These are phyloP conservation scores for Geotrichum histeridarum DNA, from an alignment of 1,139 yeast species.

Conservation along the genomic window DNA sequence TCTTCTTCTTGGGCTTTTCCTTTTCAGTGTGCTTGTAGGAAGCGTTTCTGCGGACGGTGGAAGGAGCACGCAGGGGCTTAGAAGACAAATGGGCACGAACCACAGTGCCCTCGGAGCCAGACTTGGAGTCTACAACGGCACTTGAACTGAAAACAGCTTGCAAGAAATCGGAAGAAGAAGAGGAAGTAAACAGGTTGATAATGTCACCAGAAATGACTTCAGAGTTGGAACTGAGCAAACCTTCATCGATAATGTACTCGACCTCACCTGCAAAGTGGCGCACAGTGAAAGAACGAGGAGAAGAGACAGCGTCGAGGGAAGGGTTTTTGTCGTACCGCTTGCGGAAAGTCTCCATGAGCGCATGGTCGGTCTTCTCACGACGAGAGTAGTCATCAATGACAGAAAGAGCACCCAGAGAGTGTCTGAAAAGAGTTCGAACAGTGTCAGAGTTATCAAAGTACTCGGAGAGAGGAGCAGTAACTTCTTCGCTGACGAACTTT, in stretches of 20 bases:
- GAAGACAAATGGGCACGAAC: conserved; percentile 40
- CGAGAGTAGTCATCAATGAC: conserved; percentile 41
- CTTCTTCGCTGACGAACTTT: conserved; percentile 40
- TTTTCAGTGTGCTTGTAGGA: conserved; percentile 7
- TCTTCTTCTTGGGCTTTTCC: conserved; percentile 19
- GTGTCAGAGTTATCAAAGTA: conserved; percentile 42
- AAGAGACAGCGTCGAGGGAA: conserved; percentile 31
- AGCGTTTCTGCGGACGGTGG: conserved; percentile 29
- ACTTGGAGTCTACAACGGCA: conserved; percentile 39
- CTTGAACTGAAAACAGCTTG: conserved; percentile 36
- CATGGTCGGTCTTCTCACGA: conserved; percentile 35
- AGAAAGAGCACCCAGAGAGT: conserved; percentile 37
- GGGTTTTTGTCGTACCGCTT: conserved; percentile 37
- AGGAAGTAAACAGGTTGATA: conserved; percentile 39
- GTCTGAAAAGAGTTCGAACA: conserved; percentile 37
- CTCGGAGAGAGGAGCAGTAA: conserved; percentile 37
- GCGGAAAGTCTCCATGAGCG: conserved; percentile 34
- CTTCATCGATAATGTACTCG: conserved; percentile 35
- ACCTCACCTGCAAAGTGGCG: conserved; percentile 43
- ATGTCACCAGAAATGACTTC: conserved; percentile 42
- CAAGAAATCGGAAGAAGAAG: conserved; percentile 40
- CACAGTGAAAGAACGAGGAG: conserved; percentile 35
- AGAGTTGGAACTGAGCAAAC: conserved; percentile 34
- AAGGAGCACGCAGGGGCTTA: conserved; percentile 40
- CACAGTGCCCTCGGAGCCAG: conserved; percentile 33